phyloP scores from a whole-genome alignment of 768 basidiomycete genomes.

The Chalciporus pseudorubinellus region DNA sequence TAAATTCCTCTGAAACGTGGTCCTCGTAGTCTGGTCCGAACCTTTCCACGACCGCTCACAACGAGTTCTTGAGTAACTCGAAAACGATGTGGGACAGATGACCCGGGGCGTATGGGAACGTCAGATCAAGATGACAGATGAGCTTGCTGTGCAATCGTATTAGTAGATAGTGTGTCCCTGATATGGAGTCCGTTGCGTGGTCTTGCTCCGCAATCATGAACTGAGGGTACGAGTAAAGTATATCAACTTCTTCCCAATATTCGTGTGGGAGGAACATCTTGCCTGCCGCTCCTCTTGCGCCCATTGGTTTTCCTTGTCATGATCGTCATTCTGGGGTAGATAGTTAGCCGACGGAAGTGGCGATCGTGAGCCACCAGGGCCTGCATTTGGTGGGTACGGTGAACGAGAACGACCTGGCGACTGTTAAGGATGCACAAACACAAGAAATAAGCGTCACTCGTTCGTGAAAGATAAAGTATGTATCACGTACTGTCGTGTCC shows the following conservation, averaged over 20 bases:
- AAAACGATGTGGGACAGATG: slow-evolving; percentile 75
- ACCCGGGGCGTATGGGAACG: not conserved
- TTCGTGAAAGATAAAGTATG: not conserved
- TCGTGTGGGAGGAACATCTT: slow-evolving; percentile 7
- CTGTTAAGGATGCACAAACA: not conserved
- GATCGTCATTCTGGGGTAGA: slow-evolving; percentile 29
- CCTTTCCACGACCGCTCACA: slow-evolving; percentile 93
- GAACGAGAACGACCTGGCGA: slow-evolving; percentile 10
- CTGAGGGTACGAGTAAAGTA: slow-evolving; percentile 36
- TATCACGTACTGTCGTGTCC: slow-evolving; percentile 17
- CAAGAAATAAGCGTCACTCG: not conserved
- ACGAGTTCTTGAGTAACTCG: slow-evolving; percentile 95
- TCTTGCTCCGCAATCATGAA: slow-evolving; percentile 90
- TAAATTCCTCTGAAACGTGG: slow-evolving; percentile 6
- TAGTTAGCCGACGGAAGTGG: slow-evolving; percentile 7
- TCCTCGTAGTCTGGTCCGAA: slow-evolving; percentile 81
- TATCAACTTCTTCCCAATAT: not conserved
- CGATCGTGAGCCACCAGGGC: slow-evolving; percentile 19
- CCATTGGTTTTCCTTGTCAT: slow-evolving; percentile 76
- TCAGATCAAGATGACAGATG: slow-evolving; percentile 86
- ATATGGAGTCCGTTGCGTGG: slow-evolving; percentile 80
- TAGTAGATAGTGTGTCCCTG: slow-evolving; percentile 81
- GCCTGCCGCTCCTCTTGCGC: slow-evolving; percentile 86
- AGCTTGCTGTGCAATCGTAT: slow-evolving; percentile 87
- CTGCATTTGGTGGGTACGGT: slow-evolving; percentile 15